Base-by-base conservation (phyloP, 495 filamentous ascomycete genomes). In the Apodospora peruviana region DNA sequence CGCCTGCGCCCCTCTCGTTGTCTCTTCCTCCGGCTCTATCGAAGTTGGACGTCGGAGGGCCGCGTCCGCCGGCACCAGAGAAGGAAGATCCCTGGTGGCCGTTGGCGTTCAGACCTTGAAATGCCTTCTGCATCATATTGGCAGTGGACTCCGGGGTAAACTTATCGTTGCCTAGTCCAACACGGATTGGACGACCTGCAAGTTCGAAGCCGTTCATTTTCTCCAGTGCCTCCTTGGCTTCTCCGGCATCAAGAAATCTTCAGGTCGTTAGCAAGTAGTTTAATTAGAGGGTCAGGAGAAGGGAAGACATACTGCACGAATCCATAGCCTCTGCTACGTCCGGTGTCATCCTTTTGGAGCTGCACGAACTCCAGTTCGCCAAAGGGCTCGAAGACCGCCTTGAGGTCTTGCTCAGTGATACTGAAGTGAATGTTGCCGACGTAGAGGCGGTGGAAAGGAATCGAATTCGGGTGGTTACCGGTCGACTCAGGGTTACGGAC, bases 171-270 rank as follows among this genome's bases (percentile, higher is more conserved):
- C 94, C 94, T 77, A 99, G 90, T 68, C 94, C 94, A 71, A 99
- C 94, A 62, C 94, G 88, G 63, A 99, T 97, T 46, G 88, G 89
- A 60, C 94, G 90, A 72, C 91, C 91, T 62, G 91, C 94, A 62
- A 99, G 86, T 68, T 97, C 94, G 74, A 96, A 99, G 42, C 91
- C 90, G 72, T 99, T 99, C 93, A 99, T 96, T 72, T 96, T 93
- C 70, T 96, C 89, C 45, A 99, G 76, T 41, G 94, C 94, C 63
- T 95, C 88, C 50, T 90, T 84, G 57, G 94, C 94, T 64, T 94
- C 85, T 50, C 82, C 82, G 39, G 94, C 90, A 67, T 97, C 87
- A 61, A 85, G 82, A 74, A 95, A 99, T 64, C 93, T 98, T 53
- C 3, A 47, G 32, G 14, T 34, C 12, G 40, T 77, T 56, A 75